These are phyloP conservation scores for Yarrowia osloensis DNA, from an alignment of 805 yeast species.

Conservation along the genomic window DNA sequence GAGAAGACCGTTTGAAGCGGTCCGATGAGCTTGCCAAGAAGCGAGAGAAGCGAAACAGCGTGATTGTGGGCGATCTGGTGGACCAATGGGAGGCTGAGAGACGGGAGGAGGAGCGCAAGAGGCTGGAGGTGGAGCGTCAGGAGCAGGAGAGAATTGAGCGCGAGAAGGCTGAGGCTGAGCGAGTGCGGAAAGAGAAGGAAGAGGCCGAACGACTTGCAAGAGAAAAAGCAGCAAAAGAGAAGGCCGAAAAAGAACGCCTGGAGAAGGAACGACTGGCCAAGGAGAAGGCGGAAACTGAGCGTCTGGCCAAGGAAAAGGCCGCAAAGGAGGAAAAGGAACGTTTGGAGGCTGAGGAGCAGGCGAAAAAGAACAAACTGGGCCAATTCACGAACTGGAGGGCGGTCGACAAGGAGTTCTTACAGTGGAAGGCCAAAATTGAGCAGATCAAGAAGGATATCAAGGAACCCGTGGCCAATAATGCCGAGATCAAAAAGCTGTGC, in stretches of 20 bases:
- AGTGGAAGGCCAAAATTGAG: slow-evolving; percentile 41
- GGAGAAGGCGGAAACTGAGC: slow-evolving; percentile 31
- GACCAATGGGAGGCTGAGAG: slow-evolving; percentile 33
- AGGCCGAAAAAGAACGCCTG: slow-evolving; percentile 35
- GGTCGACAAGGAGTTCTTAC: slow-evolving; percentile 38
- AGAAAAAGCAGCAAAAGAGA: slow-evolving; percentile 12
- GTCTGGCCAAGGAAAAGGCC: slow-evolving; percentile 37
- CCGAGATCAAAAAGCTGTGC: slow-evolving; percentile 14
- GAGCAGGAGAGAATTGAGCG: slow-evolving; percentile 27
- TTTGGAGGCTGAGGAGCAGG: slow-evolving; percentile 35
- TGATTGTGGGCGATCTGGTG: slow-evolving; percentile 18
- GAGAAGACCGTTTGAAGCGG: slow-evolving; percentile 17
- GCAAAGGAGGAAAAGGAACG: slow-evolving; percentile 36
- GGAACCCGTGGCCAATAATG: slow-evolving; percentile 49
- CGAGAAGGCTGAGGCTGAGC: slow-evolving; percentile 22
- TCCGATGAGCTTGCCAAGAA: slow-evolving; percentile 27
- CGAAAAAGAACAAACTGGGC: slow-evolving; percentile 36
- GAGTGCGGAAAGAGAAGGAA: slow-evolving; percentile 30
- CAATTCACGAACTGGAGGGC: slow-evolving; percentile 38
- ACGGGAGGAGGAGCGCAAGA: slow-evolving; percentile 31
- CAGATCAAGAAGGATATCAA: slow-evolving; percentile 64
- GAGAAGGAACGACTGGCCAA: slow-evolving; percentile 27
- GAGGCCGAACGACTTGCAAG: not conserved
- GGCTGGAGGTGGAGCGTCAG: not conserved
- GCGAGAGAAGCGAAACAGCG: slow-evolving; percentile 24